These are phyloP conservation scores for Lactuca sativa DNA, from an alignment of 129 eudicot species.

Conservation along the genomic window DNA sequence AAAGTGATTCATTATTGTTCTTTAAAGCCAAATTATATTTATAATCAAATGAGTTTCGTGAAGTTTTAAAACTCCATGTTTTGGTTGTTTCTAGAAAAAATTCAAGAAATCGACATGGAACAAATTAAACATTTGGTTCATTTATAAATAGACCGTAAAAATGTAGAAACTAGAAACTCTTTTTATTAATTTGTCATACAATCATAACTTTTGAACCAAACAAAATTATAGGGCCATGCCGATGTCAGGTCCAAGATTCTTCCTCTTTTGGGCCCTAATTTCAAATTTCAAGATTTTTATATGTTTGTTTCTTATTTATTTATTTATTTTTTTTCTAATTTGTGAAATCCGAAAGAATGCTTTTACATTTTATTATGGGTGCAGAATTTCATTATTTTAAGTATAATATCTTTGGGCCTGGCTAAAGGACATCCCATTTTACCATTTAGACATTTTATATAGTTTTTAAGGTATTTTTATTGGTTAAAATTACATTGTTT, in stretches of 20 bases:
- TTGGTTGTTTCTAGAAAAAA: not conserved
- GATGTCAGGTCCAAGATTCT: not conserved
- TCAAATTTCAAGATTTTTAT: not conserved
- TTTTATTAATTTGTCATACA: too few relatives aligned
- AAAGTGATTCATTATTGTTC: constrained; percentile 25
- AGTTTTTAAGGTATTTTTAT: too few relatives aligned
- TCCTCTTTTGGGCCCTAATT: not conserved
- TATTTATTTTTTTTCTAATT: too few relatives aligned
- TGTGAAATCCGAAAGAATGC: too few relatives aligned
- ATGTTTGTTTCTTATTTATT: too few relatives aligned
- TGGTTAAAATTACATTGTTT: too few relatives aligned
- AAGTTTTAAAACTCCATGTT: not conserved
- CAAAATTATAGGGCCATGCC: not conserved
- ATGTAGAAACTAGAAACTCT: not conserved
- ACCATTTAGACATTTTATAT: too few relatives aligned
- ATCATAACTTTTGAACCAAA: not conserved
- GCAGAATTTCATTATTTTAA: too few relatives aligned
- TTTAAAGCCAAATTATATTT: constrained; percentile 14
- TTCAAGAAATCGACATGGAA: not conserved
- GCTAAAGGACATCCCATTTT: too few relatives aligned
- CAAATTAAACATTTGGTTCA: not conserved
- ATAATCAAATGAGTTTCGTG: constrained; percentile 4
- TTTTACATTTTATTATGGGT: too few relatives aligned
- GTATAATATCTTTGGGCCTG: too few relatives aligned
- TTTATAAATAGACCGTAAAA: not conserved